Conservation (phyloP, 176 grass and related monocot species). For the Triticum monococcum region DNA sequence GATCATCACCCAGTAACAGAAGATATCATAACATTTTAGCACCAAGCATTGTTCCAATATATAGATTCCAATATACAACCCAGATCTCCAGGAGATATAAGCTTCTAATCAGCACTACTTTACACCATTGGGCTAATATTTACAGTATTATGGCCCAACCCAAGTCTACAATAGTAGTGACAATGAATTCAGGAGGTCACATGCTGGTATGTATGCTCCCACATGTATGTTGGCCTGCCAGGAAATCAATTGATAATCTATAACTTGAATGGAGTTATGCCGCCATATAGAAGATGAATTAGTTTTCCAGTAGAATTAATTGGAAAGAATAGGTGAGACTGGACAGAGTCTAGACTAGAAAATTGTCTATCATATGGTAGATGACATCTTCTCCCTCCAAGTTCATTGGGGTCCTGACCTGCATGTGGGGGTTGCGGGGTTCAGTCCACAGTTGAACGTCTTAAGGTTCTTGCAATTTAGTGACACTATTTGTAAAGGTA, state of each 20-base stretch:
- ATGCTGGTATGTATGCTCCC: background rate
- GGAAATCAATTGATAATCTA: conserved; percentile 6
- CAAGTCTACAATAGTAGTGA: background rate
- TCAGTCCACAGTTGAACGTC: background rate
- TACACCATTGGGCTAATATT: background rate
- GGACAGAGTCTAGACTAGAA: conserved; percentile 48
- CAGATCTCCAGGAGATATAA: background rate
- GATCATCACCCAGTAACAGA: background rate
- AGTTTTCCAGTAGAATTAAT: background rate
- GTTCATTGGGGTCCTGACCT: conserved; percentile 79
- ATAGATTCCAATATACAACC: background rate
- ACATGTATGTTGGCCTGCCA: background rate
- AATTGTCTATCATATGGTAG: conserved; percentile 94
- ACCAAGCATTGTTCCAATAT: background rate
- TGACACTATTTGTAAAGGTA: background rate
- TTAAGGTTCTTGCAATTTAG: background rate
- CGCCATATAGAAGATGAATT: background rate
- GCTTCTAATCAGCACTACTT: background rate
- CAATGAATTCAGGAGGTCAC: background rate
- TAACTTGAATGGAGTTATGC: background rate
- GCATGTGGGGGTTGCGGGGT: background rate
- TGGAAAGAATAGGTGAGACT: background rate
- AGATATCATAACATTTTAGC: background rate
- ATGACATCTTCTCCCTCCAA: conserved; percentile 84
- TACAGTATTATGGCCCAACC: background rate